Conservation (phyloP, 202 grass and related monocot genomes). For the Hordeum pubiflorum region DNA sequence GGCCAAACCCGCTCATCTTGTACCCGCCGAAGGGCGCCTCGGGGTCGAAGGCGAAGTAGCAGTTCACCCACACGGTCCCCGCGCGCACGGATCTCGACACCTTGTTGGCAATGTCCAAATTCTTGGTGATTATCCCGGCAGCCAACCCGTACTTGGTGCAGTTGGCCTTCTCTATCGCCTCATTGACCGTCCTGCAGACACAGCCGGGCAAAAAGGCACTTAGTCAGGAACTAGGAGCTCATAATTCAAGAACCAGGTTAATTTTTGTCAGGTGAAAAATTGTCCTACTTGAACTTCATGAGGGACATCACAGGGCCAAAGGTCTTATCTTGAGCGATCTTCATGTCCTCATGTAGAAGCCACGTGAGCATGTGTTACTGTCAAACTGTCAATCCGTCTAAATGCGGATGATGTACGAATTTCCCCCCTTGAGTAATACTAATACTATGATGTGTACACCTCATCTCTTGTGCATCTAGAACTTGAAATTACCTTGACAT, state of each 20-base stretch:
- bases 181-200: constrained; percentile 58
- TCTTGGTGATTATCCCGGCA: constrained; percentile 76
- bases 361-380: neutral
- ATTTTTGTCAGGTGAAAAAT: neutral
- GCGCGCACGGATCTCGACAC: constrained; percentile 75
- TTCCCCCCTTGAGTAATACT: no score
- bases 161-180: constrained; percentile 84
- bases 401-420: neutral
- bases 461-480: no score
- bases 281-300: constrained; percentile 62
- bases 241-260: neutral
- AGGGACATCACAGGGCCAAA: constrained; percentile 91
- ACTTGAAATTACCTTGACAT: constrained; percentile 55
- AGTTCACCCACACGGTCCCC: constrained; percentile 84
- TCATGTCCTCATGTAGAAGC: constrained; percentile 66
- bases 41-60: constrained; percentile 80
- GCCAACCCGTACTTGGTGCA: constrained; percentile 75
- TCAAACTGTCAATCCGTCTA: neutral
- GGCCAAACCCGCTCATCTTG: constrained; percentile 93
- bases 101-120: constrained; percentile 57
- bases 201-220: neutral
- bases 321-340: constrained; percentile 82
- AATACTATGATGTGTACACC: neutral
- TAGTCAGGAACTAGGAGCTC: neutral
- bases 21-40: constrained; percentile 77